Conservation (phyloP, 768 basidiomycete genomes). For the Mycena floridula region DNA sequence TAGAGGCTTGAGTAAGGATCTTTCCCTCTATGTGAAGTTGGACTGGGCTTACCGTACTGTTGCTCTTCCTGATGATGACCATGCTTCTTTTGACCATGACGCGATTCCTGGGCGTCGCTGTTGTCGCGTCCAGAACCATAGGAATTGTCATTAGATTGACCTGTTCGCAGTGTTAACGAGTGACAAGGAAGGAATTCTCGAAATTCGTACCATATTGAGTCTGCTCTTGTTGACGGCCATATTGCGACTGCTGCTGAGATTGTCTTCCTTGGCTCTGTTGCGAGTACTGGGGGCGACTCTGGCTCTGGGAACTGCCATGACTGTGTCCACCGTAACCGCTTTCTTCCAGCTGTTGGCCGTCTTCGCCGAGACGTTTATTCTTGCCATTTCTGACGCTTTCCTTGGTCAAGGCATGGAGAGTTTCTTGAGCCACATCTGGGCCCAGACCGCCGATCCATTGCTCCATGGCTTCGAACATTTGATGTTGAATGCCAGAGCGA, state of each 20-base stretch:
- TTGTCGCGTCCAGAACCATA: slow-evolving; percentile 2
- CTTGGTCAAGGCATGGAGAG: slow-evolving; percentile 49
- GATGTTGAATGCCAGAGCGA: slow-evolving; percentile 45
- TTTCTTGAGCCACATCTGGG: slow-evolving; percentile 34
- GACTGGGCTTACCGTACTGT: too few relatives aligned
- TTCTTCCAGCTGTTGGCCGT: slow-evolving; percentile 31
- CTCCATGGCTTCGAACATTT: slow-evolving; percentile 54
- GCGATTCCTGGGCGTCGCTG: too few relatives aligned
- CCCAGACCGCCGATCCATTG: slow-evolving; percentile 46
- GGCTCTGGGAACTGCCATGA: slow-evolving; percentile 12
- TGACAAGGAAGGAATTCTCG: too few relatives aligned
- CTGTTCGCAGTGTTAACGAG: too few relatives aligned
- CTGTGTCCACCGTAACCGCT: slow-evolving; percentile 31
- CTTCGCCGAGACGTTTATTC: slow-evolving; percentile 52
- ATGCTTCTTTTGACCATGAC: too few relatives aligned
- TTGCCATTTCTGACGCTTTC: slow-evolving; percentile 48
- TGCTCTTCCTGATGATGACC: too few relatives aligned
- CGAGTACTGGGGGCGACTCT: slow-evolving; percentile 2
- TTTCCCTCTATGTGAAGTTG: too few relatives aligned
- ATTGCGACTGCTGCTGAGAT: slow-evolving; percentile 3
- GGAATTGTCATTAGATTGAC: too few relatives aligned
- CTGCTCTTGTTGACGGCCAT: slow-evolving; percentile 1
- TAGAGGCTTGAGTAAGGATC: not conserved
- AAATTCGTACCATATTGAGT: too few relatives aligned
- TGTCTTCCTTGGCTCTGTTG: slow-evolving; percentile 5